Conservation (phyloP, 441 rosid genomes). For the Euphorbia corollata region DNA sequence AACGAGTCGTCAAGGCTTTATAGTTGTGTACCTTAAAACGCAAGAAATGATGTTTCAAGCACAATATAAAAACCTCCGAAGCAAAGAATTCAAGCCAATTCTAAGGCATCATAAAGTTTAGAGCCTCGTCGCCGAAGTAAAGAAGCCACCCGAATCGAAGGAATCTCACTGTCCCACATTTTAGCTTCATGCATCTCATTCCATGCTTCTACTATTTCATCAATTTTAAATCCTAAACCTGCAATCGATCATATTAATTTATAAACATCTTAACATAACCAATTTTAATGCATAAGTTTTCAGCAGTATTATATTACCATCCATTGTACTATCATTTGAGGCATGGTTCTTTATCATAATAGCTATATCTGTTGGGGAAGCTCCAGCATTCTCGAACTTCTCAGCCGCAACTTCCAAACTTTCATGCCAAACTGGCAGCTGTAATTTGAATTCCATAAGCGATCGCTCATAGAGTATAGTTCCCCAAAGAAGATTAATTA, state of each 20-base stretch:
- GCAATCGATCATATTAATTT: constrained; percentile 18
- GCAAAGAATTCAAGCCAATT: constrained; percentile 36
- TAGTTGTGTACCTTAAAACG: constrained; percentile 13
- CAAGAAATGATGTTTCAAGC: constrained; percentile 8
- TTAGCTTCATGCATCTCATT: constrained; percentile 89
- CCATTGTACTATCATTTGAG: constrained; percentile 57
- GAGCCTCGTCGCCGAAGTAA: constrained; percentile 64
- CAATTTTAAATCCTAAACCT: constrained; percentile 78
- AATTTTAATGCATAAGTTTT: background rate
- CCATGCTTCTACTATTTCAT: constrained; percentile 92
- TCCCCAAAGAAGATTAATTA: constrained; percentile 87
- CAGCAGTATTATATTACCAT: constrained; percentile 42
- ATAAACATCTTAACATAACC: constrained; percentile 16
- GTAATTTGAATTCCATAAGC: constrained; percentile 70
- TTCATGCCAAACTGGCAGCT: constrained; percentile 80
- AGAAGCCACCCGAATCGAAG: constrained; percentile 80
- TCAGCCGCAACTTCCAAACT: constrained; percentile 86
- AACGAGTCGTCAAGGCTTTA: background rate
- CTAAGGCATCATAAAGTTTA: constrained; percentile 60
- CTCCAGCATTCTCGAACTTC: constrained; percentile 94
- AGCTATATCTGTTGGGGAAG: constrained; percentile 75
- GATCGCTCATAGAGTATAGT: constrained; percentile 93
- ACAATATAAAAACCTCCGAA: background rate
- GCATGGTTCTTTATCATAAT: constrained; percentile 88
- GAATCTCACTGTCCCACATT: constrained; percentile 62